Base-by-base conservation (phyloP, 768 basidiomycete species). In the Lanmaoa rubissima region DNA sequence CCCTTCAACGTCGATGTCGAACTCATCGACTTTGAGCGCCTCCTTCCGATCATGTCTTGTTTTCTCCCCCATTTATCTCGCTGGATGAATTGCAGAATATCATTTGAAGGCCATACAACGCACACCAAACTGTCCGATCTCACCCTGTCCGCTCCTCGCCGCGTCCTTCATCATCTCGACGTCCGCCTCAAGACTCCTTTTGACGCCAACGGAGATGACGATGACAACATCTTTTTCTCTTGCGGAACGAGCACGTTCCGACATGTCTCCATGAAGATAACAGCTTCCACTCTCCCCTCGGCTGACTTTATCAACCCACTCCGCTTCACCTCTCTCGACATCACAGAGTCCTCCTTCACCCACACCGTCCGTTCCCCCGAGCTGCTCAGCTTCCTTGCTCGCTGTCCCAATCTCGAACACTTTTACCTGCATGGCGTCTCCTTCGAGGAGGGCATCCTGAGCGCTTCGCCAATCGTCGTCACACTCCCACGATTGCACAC, bases 41-140 rank as follows among this genome's bases (percentile, higher is more conserved):
- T 88, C 35, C 76, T 90, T 4, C 80, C 87, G 10, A 76, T 90
- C 56, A 73, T 90, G 35, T 84, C 86, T 0, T 85, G 84, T 5
- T 74, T 90, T 36, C 72, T 90, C 0, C 74, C 80, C 11, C 72
- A 79, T 31, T 64, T 88, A 42, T 65, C 74, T 55, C 81, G 89
- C 40, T 90, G 87, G 86, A 73, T 77, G 41, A 73, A 75, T 2
- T 81, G 83, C 61, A 71, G 63, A 3, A 70, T 87, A 50, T 70
- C 73, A 19, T 77, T 77, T 45, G 65, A 77, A 61, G 63, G 62
- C 32, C 59, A 48, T 60, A 52, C 63, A 16, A 38, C 64, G 52
- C 70, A 74, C 57, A 70, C 75, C 59, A 58, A 58, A 26, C 57
- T 71, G 17, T 56, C 67, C 2, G 57, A 67, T 47, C 62, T 68